Evolutionary conservation across 164 flowering plant species (phyloP), one percentile per base, ranked within the genome.

Genomic region (Vitis rupestris): DNA sequence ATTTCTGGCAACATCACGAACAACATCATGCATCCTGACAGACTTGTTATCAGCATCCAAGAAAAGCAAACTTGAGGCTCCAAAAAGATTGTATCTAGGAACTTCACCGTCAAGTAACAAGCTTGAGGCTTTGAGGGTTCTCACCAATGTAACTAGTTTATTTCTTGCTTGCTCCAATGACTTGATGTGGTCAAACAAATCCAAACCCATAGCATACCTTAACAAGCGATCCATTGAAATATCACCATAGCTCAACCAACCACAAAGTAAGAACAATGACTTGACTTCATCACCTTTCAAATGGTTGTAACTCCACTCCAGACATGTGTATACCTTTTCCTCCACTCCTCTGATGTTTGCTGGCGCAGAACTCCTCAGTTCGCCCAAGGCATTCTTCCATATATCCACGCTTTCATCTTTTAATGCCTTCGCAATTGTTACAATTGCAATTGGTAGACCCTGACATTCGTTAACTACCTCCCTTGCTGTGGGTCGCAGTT

Each of bases 231-330:
- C 13, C 9, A 64, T 1, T 1, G 16, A 37, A 50, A 71, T 64
- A 6, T 65, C 23, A 9, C 3, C 10, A 19, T 52, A 47, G 56
- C 50, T 64, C 6, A 54, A 19, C 49, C 44, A 65, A 11, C 49
- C 13, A 8, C 64, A 53, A 50, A 71, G 57, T 58, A 71, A 59
- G 60, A 71, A 64, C 3, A 23, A 67, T 19, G 63, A 62, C 37
- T 58, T 68, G 37, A 62, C 30, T 49, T 62, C 76, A 7, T 73
- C 15, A 10, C 29, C 30, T 12, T 31, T 55, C 15, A 73, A 63
- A 17, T 2, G 50, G 13, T 62, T 23, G 16, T 68, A 73, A n/a
- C 76, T 73, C 50, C 68, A 29, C 19, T 73, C 44, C 9, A 73
- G 9, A 19, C 3, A n/a, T 10, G 51, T 8, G 49, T 54, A 62